Base-by-base conservation (phyloP, 2,329 filamentous ascomycete genomes). In the Aspergillus glaucus region DNA sequence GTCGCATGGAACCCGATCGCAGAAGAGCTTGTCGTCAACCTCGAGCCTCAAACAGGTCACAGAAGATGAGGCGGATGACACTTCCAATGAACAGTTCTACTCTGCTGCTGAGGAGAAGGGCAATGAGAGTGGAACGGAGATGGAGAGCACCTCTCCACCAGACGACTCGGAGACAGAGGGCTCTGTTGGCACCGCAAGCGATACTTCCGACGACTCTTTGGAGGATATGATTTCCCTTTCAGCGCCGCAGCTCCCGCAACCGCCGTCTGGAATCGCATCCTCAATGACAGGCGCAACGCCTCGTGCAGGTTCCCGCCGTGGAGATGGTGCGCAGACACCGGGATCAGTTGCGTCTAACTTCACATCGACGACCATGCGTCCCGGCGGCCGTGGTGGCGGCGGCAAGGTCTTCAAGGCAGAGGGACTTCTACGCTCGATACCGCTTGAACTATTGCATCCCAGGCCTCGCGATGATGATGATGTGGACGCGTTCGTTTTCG, bases 151-250 rank as follows among this genome's bases (percentile, higher is more conserved):
- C 49, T 74, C 76, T 6, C 74, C 76, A 21, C 76, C 78, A 1
- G 84, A 84, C 36, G 80, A 80, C 6, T 78, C 79, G 5, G 85
- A 87, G 59, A 82, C 81, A 1, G 75, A 76, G 43, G 63, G 65
- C 4, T 73, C 74, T 10, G 62, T 55, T 14, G 65, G 65, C 3
- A 70, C 69, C 9, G 83, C 87, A 48, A 84, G 85, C n/a, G 88
- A 92, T 57, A 75, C 92, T 14, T 95, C 92, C 0, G 91, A 95
- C 65, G 92, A 95, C 63, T 93, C 88, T 0, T 80, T 89, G 74
- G 91, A 96, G 55, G 90, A 95, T 52, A 88, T 95, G 79, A 95
- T 97, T 46, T 94, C 90, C 3, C 77, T 97, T 28, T 85, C 86
- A 55, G 85, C 86, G 1, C 92, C 92, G 1, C 80, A 85, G 24